Evolutionary conservation across 1,284 basidiomycete species (phyloP).

Genomic region (Malassezia brasiliensis): DNA sequence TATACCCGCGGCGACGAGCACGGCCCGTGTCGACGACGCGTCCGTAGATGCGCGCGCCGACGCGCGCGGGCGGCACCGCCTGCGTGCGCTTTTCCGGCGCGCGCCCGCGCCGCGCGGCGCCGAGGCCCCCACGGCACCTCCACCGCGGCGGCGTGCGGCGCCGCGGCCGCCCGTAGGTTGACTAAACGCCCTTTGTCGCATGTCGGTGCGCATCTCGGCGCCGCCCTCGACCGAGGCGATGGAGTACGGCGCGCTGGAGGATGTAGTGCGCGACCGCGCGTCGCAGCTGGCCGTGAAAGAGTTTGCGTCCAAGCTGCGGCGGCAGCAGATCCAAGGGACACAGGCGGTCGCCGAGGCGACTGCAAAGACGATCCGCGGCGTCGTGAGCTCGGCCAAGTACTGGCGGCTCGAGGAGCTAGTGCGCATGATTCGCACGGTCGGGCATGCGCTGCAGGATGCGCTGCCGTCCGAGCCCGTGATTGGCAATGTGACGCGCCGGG

Average conservation of each 20-base stretch:
- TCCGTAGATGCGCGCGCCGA: no score
- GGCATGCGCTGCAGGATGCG: slow-evolving; percentile 68
- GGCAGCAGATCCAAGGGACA: slow-evolving; percentile 26
- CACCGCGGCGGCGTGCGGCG: slow-evolving; percentile 7
- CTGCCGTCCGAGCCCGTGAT: slow-evolving; percentile 81
- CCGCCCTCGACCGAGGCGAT: neutral
- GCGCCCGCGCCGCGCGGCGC: neutral
- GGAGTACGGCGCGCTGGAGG: slow-evolving; percentile 8
- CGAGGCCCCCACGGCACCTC: neutral
- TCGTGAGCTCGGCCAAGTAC: slow-evolving; percentile 76
- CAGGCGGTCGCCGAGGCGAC: slow-evolving; percentile 70
- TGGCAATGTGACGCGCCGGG: slow-evolving; percentile 82
- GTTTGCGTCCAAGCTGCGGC: slow-evolving; percentile 26
- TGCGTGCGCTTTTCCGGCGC: neutral
- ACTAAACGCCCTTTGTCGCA: neutral
- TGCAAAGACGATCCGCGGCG: slow-evolving; percentile 71
- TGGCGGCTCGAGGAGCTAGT: slow-evolving; percentile 77
- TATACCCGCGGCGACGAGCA: neutral
- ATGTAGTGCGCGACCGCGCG: slow-evolving; percentile 19
- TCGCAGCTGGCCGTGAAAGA: slow-evolving; percentile 27
- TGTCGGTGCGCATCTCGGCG: neutral
- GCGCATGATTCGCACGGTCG: slow-evolving; percentile 68
- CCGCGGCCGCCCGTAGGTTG: slow-evolving; percentile 12
- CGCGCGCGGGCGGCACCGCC: neutral
- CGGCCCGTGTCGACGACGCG: no score